Conservation (phyloP, 2,329 filamentous ascomycete species). For the Sarocladium kiliense region DNA sequence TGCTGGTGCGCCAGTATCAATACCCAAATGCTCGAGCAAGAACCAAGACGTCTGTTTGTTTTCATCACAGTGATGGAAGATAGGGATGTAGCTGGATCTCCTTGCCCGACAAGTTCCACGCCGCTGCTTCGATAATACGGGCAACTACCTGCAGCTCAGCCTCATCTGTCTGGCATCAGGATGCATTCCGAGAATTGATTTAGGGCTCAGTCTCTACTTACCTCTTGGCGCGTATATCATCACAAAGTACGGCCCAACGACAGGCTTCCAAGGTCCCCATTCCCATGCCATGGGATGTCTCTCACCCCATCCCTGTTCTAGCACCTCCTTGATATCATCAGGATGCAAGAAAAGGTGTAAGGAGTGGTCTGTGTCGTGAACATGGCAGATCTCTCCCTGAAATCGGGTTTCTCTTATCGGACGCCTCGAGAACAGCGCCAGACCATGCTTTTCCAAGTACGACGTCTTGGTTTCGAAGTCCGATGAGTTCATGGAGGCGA, state of each 20-base stretch:
- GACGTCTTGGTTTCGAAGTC: slow-evolving; percentile 59
- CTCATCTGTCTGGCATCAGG: slow-evolving; percentile 36
- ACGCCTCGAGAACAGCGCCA: slow-evolving; percentile 65
- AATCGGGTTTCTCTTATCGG: slow-evolving; percentile 62
- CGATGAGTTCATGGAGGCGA: slow-evolving; percentile 41
- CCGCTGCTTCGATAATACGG: slow-evolving; percentile 66
- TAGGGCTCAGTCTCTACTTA: slow-evolving; percentile 19
- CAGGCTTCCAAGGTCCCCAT: slow-evolving; percentile 55
- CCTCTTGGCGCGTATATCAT: slow-evolving; percentile 77
- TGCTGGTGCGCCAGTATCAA: not conserved
- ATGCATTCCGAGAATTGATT: slow-evolving; percentile 6
- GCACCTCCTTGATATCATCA: slow-evolving; percentile 65
- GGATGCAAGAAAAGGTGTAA: slow-evolving; percentile 79
- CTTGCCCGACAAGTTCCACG: slow-evolving; percentile 58
- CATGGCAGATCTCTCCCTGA: slow-evolving; percentile 77
- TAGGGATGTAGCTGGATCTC: slow-evolving; percentile 15
- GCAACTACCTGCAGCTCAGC: slow-evolving; percentile 63
- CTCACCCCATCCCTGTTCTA: slow-evolving; percentile 77
- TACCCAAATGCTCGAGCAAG: not conserved
- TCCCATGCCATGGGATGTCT: slow-evolving; percentile 62
- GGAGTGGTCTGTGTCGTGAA: slow-evolving; percentile 70
- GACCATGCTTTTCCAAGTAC: slow-evolving; percentile 77
- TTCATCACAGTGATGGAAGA: not conserved
- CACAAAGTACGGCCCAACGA: slow-evolving; percentile 69
- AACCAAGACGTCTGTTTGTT: not conserved